Evolutionary conservation across 495 filamentous ascomycete species (phyloP), one percentile per base, ranked within the genome.

Genomic region (Tricharina praecox): DNA sequence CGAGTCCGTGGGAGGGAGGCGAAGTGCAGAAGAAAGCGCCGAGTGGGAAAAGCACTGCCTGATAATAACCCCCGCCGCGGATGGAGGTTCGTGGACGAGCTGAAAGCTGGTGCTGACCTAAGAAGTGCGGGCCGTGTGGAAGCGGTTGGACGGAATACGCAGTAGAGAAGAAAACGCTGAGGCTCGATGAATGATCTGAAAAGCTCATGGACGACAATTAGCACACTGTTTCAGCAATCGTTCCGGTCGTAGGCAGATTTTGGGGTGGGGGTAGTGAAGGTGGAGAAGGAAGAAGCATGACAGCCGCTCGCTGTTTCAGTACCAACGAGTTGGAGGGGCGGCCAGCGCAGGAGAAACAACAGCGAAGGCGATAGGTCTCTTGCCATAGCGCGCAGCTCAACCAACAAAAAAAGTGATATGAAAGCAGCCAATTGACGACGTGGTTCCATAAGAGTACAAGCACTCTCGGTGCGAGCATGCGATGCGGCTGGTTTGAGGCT

Each of bases 351-450:
- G 20, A 40, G 11, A 20, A 40, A 40, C 16, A 40, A n/a, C 16
- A n/a, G n/a, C n/a, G n/a, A n/a, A n/a, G n/a, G n/a, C n/a, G n/a
- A n/a, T n/a, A n/a, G n/a, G n/a, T n/a, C n/a, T n/a, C n/a, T n/a
- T n/a, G n/a, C n/a, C n/a, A n/a, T n/a, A n/a, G n/a, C n/a, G n/a
- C n/a, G n/a, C n/a, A n/a, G n/a, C n/a, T n/a, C n/a, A n/a, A n/a
- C n/a, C n/a, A n/a, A n/a, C n/a, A n/a, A 15, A 40, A 40, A 40
- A 40, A 40, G 10, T 40, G 37, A 40, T 40, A 40, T 40, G 21
- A 10, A 2, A 38, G 21, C 37, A 2, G 37, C 37, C 37, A 40
- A 40, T 40, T 40, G 37, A 15, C 37, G 37, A 40, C 37, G 37
- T 40, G 37, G 37, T 40, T 40, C 37, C 37, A 40, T n/a, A n/a